Evolutionary conservation across 176 grass and related monocot species (phyloP).

Genomic region (Saccharum officinarum): DNA sequence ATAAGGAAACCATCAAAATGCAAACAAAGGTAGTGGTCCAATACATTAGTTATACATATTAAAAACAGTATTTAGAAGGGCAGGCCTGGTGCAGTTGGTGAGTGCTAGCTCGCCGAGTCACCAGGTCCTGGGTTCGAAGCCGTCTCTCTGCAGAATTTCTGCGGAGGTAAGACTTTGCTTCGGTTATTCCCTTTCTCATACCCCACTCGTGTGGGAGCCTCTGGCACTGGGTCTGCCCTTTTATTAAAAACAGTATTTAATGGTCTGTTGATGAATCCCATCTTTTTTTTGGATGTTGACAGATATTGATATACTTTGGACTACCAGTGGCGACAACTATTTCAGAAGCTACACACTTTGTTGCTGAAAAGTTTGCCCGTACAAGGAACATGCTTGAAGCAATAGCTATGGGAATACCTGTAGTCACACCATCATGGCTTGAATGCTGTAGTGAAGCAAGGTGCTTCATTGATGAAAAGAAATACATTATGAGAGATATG

Average conservation of each 20-base stretch:
- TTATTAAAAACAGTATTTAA: not conserved
- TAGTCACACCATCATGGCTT: slow-evolving; percentile 87
- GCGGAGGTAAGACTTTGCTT: too few relatives aligned
- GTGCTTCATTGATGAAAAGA: slow-evolving; percentile 75
- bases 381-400: slow-evolving; percentile 95
- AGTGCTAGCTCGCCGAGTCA: too few relatives aligned
- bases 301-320: slow-evolving; percentile 77
- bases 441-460: slow-evolving; percentile 66
- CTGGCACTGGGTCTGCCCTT: too few relatives aligned
- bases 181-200: too few relatives aligned
- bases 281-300: slow-evolving; percentile 12
- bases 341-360: slow-evolving; percentile 84
- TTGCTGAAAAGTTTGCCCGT: slow-evolving; percentile 79
- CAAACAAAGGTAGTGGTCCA: slow-evolving; percentile 72
- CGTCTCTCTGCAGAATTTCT: too few relatives aligned
- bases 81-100: too few relatives aligned
- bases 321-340: slow-evolving; percentile 49
- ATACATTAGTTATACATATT: slow-evolving; percentile 21
- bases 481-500: slow-evolving; percentile 79
- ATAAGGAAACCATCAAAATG: slow-evolving; percentile 57
- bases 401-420: slow-evolving; percentile 70
- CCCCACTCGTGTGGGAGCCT: too few relatives aligned
- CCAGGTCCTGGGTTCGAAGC: too few relatives aligned
- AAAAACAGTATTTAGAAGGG: too few relatives aligned
- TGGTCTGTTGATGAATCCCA: slow-evolving; percentile 19